Conservation (phyloP, 106 monocot species). For the Alisma plantagoaquatica region DNA sequence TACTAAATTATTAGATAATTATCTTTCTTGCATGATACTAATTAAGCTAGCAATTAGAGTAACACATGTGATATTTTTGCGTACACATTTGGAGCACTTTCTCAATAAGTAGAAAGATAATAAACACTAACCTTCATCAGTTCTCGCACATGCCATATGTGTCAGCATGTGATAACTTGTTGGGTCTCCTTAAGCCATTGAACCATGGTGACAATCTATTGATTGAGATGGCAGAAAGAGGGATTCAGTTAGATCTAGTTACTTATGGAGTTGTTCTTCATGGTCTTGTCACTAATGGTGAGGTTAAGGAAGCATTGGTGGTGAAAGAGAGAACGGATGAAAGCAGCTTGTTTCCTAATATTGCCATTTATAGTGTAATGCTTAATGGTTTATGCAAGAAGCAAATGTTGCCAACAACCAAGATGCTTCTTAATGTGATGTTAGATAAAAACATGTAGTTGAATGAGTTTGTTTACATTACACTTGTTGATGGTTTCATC, state of each 20-base stretch:
- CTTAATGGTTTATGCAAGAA: slow-evolving; percentile 84
- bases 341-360: slow-evolving; percentile 50
- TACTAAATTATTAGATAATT: no score
- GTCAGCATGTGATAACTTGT: no score
- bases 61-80: no score
- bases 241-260: slow-evolving; percentile 56
- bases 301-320: slow-evolving; percentile 50
- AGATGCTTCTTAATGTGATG: slow-evolving; percentile 63
- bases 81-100: no score
- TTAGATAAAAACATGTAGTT: slow-evolving; percentile 43
- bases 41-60: no score
- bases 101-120: no score
- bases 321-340: slow-evolving; percentile 56
- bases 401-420: slow-evolving; percentile 58
- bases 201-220: no score
- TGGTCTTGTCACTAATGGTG: slow-evolving; percentile 50
- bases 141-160: no score
- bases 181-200: no score
- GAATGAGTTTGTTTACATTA: slow-evolving; percentile 71
- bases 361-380: slow-evolving; percentile 65
- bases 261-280: slow-evolving; percentile 84
- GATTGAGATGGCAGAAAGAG: slow-evolving; percentile 14
- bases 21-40: no score
- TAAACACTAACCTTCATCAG: no score
- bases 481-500: slow-evolving; percentile 75